Evolutionary conservation across 1,139 yeast genomes (phyloP).

Genomic region (Hansenula anomala): DNA sequence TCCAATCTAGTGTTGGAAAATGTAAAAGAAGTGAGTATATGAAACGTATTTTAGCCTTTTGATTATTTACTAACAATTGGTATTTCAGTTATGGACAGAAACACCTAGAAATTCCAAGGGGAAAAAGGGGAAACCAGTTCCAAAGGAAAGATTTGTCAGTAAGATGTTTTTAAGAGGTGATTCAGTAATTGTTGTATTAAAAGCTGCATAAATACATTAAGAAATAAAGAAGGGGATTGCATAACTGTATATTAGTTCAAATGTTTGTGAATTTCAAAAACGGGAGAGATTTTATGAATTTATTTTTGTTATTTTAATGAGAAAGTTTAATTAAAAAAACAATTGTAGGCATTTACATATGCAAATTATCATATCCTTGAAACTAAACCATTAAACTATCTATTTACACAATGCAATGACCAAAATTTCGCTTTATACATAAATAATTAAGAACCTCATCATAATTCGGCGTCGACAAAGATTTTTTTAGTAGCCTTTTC

Average conservation of each 20-base stretch:
- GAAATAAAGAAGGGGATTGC: too few relatives aligned
- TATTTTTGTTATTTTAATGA: too few relatives aligned
- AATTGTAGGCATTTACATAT: too few relatives aligned
- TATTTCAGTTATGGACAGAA: slow-evolving; percentile 66
- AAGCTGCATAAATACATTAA: slow-evolving; percentile 20
- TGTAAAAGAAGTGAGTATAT: slow-evolving; percentile 61
- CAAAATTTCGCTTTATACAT: background rate
- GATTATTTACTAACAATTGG: background rate
- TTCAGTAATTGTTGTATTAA: slow-evolving; percentile 81
- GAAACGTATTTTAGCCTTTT: background rate
- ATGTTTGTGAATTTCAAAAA: background rate
- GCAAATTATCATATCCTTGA: too few relatives aligned
- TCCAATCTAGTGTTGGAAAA: slow-evolving; percentile 90
- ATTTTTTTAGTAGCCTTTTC: too few relatives aligned
- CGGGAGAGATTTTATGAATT: too few relatives aligned
- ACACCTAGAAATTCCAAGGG: slow-evolving; percentile 60
- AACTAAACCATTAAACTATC: background rate
- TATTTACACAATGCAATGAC: background rate
- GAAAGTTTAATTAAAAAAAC: too few relatives aligned
- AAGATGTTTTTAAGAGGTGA: slow-evolving; percentile 95
- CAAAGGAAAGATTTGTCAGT: slow-evolving; percentile 81
- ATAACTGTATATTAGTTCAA: background rate
- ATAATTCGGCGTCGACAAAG: slow-evolving; percentile 6
- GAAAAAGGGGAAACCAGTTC: slow-evolving; percentile 61
- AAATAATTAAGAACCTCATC: background rate